phyloP scores from a whole-genome alignment of 2,329 filamentous ascomycete genomes.

The Sclerotinia borealis region DNA sequence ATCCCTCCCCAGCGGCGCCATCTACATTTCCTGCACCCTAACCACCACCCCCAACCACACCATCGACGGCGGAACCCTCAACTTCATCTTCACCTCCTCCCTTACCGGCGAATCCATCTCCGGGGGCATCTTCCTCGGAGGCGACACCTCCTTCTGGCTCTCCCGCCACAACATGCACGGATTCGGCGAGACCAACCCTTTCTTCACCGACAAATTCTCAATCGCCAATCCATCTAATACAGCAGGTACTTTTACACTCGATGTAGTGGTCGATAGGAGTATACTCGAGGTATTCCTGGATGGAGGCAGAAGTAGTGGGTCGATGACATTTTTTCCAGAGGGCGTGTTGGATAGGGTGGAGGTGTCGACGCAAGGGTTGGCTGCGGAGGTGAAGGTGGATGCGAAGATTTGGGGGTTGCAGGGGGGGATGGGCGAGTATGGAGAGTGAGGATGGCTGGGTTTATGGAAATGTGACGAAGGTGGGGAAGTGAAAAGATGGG shows the following conservation, averaged over 20 bases:
- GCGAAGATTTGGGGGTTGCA: conserved; percentile 35
- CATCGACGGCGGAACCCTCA: conserved; percentile 34
- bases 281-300: conserved; percentile 52
- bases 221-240: conserved; percentile 19
- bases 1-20: conserved; percentile 41
- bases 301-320: conserved; percentile 43
- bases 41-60: conserved; percentile 34
- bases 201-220: conserved; percentile 50
- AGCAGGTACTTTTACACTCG: conserved; percentile 33
- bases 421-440: conserved; percentile 33
- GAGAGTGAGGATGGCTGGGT: conserved; percentile 21
- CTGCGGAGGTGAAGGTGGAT: too few species aligned
- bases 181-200: conserved; percentile 40
- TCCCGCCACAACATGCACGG: conserved; percentile 43
- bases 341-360: conserved; percentile 31
- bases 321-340: conserved; percentile 45
- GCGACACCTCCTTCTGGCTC: conserved; percentile 45
- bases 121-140: conserved; percentile 44
- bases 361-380: too few species aligned
- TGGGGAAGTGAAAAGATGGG: neutral
- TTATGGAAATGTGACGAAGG: conserved; percentile 22
- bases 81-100: conserved; percentile 48
- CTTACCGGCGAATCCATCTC: conserved; percentile 42
- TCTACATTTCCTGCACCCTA: conserved; percentile 51
- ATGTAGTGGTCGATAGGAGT: conserved; percentile 47